Percentiles rank a stretch among this genome's conserved stretches.
Conservation (phyloP, 306 rosid species). For the Biancaea sappan region DNA sequence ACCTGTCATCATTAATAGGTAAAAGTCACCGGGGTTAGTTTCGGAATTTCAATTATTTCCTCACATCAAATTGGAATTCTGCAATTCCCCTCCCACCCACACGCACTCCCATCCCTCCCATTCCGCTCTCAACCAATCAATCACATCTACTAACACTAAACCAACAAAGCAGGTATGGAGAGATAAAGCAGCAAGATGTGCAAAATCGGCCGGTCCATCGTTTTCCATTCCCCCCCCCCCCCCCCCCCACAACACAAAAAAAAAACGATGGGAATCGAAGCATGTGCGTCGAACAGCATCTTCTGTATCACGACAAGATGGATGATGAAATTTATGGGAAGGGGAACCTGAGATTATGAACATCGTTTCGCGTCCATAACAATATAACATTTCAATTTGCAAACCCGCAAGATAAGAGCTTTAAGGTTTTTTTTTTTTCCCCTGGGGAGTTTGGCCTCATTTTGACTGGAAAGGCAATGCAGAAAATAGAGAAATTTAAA, state of each 20-base stretch:
- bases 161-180: neutral
- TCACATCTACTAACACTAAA: neutral
- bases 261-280: neutral
- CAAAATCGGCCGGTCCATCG: constrained; percentile 1
- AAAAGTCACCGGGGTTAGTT: constrained; percentile 38
- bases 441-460: neutral
- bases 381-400: neutral
- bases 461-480: constrained; percentile 32
- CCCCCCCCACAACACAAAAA: neutral
- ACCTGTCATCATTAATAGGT: constrained; percentile 38
- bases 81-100: constrained; percentile 2
- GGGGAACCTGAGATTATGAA: constrained; percentile 13
- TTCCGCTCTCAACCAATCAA: neutral
- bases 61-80: constrained; percentile 17
- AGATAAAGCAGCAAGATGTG: neutral
- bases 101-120: too few species aligned
- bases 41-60: constrained; percentile 39
- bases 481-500: constrained; percentile 1
- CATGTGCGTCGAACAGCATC: constrained; percentile 14
- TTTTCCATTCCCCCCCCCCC: too few species aligned
- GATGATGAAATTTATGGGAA: constrained; percentile 8
- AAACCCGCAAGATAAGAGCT: neutral
- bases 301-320: constrained; percentile 5
- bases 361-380: neutral
- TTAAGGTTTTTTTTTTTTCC: neutral